Conservation (phyloP, 345 rosid species). For the Sisymbrium altissimum region DNA sequence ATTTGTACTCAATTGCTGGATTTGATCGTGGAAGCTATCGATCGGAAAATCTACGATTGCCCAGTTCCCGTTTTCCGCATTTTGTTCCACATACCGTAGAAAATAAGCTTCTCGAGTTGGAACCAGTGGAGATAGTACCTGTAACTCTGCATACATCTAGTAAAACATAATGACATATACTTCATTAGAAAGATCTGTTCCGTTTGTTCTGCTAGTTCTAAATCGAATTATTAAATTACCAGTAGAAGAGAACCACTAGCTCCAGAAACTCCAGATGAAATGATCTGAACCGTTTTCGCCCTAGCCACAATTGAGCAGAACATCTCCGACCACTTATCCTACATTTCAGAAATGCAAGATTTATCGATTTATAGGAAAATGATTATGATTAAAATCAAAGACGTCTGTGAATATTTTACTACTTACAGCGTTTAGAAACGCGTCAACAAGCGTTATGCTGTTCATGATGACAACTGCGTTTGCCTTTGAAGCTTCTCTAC, state of each 20-base stretch:
- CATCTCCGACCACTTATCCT: constrained; percentile 90
- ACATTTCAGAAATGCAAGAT: not conserved
- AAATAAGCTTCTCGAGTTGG: constrained; percentile 81
- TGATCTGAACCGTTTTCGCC: constrained; percentile 72
- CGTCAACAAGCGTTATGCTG: constrained; percentile 71
- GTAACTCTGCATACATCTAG: constrained; percentile 90
- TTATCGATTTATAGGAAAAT: not conserved
- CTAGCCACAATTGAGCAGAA: constrained; percentile 88
- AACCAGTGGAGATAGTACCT: constrained; percentile 75
- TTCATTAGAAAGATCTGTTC: not conserved
- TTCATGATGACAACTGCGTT: constrained; percentile 85
- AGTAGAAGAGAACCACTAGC: constrained; percentile 80
- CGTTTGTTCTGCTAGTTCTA: not conserved
- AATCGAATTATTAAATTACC: constrained; percentile 39
- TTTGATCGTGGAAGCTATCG: constrained; percentile 54
- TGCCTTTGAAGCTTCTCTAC: constrained; percentile 73
- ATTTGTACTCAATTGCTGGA: constrained; percentile 30
- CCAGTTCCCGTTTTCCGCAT: constrained; percentile 63
- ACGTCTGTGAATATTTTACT: not conserved
- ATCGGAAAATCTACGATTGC: constrained; percentile 79
- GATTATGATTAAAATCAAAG: not conserved
- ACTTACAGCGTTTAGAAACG: constrained; percentile 80
- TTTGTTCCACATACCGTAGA: constrained; percentile 81
- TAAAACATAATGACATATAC: not conserved
- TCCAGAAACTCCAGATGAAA: constrained; percentile 59